Percentiles rank a stretch among this genome's conserved stretches.
Evolutionary conservation across 495 filamentous ascomycete genomes (phyloP).

Genomic region (Aspergillus kassunensis): DNA sequence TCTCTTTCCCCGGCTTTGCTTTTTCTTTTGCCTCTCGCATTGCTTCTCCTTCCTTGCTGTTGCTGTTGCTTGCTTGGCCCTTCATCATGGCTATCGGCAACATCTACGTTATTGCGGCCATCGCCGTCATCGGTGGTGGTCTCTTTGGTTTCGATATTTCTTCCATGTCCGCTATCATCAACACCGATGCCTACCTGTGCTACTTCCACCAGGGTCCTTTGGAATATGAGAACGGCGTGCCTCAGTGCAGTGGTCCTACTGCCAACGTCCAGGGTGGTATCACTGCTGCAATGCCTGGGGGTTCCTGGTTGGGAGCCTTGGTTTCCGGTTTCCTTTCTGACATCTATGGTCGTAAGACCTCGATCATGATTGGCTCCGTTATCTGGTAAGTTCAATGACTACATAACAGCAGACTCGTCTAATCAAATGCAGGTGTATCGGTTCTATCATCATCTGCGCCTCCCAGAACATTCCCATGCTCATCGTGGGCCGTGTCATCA

Average conservation of each 20-base stretch:
- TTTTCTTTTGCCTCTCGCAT: background rate
- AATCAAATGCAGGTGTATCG: conserved; percentile 44
- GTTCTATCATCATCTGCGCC: conserved; percentile 66
- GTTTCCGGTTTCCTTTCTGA: conserved; percentile 65
- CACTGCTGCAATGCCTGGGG: conserved; percentile 68
- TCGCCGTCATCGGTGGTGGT: conserved; percentile 72
- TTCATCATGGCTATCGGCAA: conserved; percentile 48
- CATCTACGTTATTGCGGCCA: conserved; percentile 69
- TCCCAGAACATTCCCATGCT: conserved; percentile 72
- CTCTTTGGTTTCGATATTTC: conserved; percentile 82
- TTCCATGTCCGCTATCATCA: conserved; percentile 76
- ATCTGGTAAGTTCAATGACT: conserved; percentile 68
- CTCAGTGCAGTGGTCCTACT: conserved; percentile 44
- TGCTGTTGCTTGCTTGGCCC: background rate
- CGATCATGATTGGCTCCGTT: conserved; percentile 60
- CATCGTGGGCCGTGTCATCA: conserved; percentile 70
- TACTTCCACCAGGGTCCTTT: conserved; percentile 55
- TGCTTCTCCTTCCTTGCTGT: background rate
- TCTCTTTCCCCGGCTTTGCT: background rate
- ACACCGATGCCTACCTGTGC: conserved; percentile 52
- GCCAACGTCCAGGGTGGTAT: conserved; percentile 54
- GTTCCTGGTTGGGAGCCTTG: conserved; percentile 70
- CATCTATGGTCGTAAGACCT: conserved; percentile 58
- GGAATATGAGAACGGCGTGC: conserved; percentile 22
- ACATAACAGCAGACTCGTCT: no score